Percentiles rank a stretch among this genome's conserved stretches.
Conservation (phyloP, 1,284 basidiomycete genomes). For the Leccinum pachyderme region DNA sequence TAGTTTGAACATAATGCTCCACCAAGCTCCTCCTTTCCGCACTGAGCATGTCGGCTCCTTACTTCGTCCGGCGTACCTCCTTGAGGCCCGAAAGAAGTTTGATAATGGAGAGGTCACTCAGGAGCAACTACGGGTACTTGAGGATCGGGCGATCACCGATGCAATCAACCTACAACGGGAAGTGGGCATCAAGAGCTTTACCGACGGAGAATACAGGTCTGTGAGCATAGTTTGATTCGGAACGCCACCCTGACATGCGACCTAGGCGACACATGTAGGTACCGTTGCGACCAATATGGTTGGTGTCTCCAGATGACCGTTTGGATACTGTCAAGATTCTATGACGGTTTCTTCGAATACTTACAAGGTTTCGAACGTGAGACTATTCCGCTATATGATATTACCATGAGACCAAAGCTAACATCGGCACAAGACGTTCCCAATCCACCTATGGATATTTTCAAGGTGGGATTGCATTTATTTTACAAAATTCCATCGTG, state of each 20-base stretch:
- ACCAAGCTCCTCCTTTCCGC: not conserved
- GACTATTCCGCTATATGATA: not conserved
- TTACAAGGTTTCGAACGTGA: slow-evolving; percentile 29
- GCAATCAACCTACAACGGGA: not conserved
- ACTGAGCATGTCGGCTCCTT: not conserved
- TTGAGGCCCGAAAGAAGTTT: not conserved
- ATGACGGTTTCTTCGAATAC: slow-evolving; percentile 17
- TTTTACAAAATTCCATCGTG: not conserved
- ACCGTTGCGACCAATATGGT: not conserved
- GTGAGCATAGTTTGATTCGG: slow-evolving; percentile 45
- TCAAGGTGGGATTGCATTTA: slow-evolving; percentile 18
- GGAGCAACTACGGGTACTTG: not conserved
- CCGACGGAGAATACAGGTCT: slow-evolving; percentile 3
- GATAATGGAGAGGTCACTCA: not conserved
- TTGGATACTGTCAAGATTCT: slow-evolving; percentile 16
- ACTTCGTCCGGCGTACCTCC: not conserved
- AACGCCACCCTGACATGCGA: slow-evolving; percentile 7
- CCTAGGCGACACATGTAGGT: slow-evolving; percentile 29
- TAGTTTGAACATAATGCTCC: not conserved
- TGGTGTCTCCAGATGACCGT: not conserved
- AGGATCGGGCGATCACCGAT: not conserved
- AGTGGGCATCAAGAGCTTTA: not conserved
- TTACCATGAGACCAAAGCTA: not conserved
- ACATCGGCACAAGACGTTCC: slow-evolving; percentile 16
- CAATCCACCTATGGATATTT: slow-evolving; percentile 19